Evolutionary conservation across 140 eudicot genomes (phyloP), one percentile per base, ranked within the genome.

Genomic region (Erigeron philadelphicus): DNA sequence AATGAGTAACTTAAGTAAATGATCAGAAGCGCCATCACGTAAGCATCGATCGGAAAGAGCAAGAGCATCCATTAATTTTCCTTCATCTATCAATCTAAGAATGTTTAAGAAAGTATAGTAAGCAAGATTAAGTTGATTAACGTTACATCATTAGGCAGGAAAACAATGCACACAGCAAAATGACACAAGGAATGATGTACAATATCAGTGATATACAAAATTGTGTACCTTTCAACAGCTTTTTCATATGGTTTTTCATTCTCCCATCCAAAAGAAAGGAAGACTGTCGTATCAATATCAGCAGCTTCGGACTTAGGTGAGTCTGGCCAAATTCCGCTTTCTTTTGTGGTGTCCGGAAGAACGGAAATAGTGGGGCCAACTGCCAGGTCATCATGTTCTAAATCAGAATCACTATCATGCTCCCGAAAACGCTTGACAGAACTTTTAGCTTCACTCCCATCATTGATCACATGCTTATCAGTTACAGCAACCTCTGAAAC

Each of bases 1-100:
- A 76, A 89, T 87, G 59, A 94, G 90, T 78, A 87, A 79, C 78
- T 80, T 83, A 44, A 94, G 99, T 81, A 94, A 74, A 69, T 72
- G 79, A 71, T 94, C 99, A 17, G 99, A 87, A 65, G 99, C 99
- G 13, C 99, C 99, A 77, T 73, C 81, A 13, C 91, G 87, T 75
- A 94, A 76, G 84, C 91, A 94, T 68, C 99, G 97, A 76, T 94
- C 99, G 10, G 99, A 87, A 31, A 94, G 89, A 72, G 99, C 99
- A 66, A 94, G 99, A 63, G 99, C 99, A 82, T 94, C 99, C 87
- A 87, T 54, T 35, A 94, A 71, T 71, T 94, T 89, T 54, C 93
- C 99, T 81, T 94, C 99, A 50, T 89, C 95, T 52, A 89, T 87
- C 75, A 89, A 80, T 76, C 99, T 93, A 82, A 43, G 23, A 57